Evolutionary conservation across 495 filamentous ascomycete species (phyloP).

Genomic region (Sporormia fimetaria): DNA sequence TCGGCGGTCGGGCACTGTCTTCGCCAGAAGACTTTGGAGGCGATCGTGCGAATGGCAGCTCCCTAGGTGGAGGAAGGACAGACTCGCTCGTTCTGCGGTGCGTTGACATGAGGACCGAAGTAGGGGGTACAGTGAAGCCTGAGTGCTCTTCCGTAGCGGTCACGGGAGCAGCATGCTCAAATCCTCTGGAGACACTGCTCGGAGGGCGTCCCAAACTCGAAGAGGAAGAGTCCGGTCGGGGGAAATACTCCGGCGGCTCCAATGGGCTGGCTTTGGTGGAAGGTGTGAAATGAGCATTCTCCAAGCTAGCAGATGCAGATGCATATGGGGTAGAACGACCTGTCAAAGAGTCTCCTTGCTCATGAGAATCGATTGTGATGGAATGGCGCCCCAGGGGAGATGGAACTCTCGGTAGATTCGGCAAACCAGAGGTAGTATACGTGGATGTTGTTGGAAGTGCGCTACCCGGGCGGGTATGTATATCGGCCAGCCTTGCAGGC

Average conservation of each 20-base stretch:
- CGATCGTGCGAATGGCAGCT: constrained; percentile 9
- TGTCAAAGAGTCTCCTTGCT: no score
- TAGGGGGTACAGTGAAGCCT: neutral
- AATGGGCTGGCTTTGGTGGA: neutral
- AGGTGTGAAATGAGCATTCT: neutral
- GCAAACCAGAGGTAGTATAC: no score
- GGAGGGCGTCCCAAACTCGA: neutral
- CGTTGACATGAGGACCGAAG: neutral
- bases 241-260: constrained; percentile 5
- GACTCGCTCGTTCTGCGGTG: neutral
- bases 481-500: no score
- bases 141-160: neutral
- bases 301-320: neutral
- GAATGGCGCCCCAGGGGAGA: no score
- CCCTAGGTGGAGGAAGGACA: constrained; percentile 6
- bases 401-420: no score
- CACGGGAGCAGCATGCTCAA: no score
- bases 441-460: no score
- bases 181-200: no score
- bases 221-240: constrained; percentile 4
- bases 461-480: no score
- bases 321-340: neutral
- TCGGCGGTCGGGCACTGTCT: neutral
- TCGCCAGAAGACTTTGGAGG: constrained; percentile 1
- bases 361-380: no score